A percentile compares a stretch with the other conserved stretches of the same genome.
phyloP scores from a whole-genome alignment of 2,329 filamentous ascomycete genomes.

The Fusarium sp. region DNA sequence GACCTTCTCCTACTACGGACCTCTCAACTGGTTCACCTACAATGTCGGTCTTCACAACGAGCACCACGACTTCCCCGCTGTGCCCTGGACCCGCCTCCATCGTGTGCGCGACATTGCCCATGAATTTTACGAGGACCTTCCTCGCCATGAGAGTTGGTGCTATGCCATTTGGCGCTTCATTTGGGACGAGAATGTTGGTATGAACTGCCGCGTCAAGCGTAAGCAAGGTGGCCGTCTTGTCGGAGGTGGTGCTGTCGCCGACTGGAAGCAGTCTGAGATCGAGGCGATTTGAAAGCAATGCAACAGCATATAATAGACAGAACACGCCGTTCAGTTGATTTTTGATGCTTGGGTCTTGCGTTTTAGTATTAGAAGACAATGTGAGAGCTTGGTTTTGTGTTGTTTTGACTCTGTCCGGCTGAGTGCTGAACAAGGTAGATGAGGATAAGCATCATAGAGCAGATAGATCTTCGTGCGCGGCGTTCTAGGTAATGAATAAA shows the following conservation, averaged over 20 bases:
- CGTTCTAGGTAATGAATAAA: conserved; percentile 31
- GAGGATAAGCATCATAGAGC: conserved; percentile 7
- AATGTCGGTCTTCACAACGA: conserved; percentile 99
- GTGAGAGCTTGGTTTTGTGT: background rate
- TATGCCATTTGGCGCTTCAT: conserved; percentile 97
- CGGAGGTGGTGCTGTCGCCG: conserved; percentile 58
- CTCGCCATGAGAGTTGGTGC: conserved; percentile 89
- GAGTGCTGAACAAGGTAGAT: conserved; percentile 3
- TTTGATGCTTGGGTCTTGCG: conserved; percentile 4
- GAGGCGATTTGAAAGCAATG: conserved; percentile 64
- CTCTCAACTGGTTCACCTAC: conserved; percentile 92
- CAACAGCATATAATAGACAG: conserved; percentile 2
- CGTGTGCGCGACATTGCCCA: conserved; percentile 81
- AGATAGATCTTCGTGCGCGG: conserved; percentile 27
- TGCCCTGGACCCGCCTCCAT: conserved; percentile 91
- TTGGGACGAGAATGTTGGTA: conserved; percentile 86
- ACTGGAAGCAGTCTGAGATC: conserved; percentile 77
- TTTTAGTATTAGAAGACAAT: background rate
- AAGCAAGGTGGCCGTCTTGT: conserved; percentile 78
- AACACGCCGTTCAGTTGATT: conserved; percentile 9
- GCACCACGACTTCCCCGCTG: conserved; percentile 97
- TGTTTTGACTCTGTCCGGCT: conserved; percentile 1
- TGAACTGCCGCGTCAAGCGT: conserved; percentile 94
- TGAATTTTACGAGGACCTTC: conserved; percentile 93
- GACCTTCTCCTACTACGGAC: conserved; percentile 97